phyloP scores from a whole-genome alignment of 2,329 filamentous ascomycete genomes.

The Phialocephala sp. region DNA sequence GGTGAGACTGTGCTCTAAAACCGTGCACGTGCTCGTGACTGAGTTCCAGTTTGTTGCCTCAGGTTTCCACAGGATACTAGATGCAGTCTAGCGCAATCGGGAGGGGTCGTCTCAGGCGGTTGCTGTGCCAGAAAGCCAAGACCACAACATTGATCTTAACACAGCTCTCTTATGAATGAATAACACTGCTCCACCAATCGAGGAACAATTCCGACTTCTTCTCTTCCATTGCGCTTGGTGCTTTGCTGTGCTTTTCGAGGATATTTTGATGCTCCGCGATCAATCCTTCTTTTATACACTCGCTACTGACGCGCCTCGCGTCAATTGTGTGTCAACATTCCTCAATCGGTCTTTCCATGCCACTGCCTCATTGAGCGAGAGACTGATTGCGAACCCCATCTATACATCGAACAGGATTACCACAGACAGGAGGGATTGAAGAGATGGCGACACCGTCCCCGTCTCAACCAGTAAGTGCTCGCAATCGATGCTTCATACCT shows the following conservation, averaged over 20 bases:
- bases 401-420: not conserved
- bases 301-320: slow-evolving; percentile 28
- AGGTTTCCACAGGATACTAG: not conserved
- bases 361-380: slow-evolving; percentile 26
- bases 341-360: slow-evolving; percentile 25
- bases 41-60: too few species aligned
- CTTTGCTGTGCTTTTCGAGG: slow-evolving; percentile 7
- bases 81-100: not conserved
- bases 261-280: slow-evolving; percentile 8
- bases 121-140: not conserved
- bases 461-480: slow-evolving; percentile 14
- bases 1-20: too few species aligned
- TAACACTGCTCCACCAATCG: slow-evolving; percentile 13
- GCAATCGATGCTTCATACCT: not conserved
- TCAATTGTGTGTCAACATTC: slow-evolving; percentile 27
- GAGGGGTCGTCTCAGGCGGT: not conserved
- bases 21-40: too few species aligned
- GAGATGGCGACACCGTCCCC: slow-evolving; percentile 3
- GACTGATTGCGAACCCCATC: not conserved
- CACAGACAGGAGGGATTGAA: not conserved
- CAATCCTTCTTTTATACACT: slow-evolving; percentile 15
- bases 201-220: slow-evolving; percentile 16
- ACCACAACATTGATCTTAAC: slow-evolving; percentile 10
- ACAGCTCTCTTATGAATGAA: slow-evolving; percentile 4
- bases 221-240: slow-evolving; percentile 11